These are phyloP conservation scores for Starmerella riodocensis DNA, from an alignment of 805 yeast genomes.

Conservation along the genomic window DNA sequence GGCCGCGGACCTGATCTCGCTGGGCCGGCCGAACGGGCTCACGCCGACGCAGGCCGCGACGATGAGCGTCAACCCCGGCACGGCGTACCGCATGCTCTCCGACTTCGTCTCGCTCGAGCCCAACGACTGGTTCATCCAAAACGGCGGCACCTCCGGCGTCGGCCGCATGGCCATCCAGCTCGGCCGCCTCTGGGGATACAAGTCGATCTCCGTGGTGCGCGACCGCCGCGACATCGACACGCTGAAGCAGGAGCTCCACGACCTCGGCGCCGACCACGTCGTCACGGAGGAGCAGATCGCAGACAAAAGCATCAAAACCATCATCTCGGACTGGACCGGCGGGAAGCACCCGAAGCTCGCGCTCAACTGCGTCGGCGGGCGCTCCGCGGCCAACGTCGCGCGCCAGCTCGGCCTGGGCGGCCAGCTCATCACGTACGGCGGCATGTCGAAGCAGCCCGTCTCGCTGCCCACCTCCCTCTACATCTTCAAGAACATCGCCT, in stretches of 20 bases:
- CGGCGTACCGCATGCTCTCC: slow-evolving; percentile 80
- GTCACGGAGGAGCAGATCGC: slow-evolving; percentile 77
- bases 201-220: slow-evolving; percentile 78
- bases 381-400: slow-evolving; percentile 66
- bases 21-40: slow-evolving; percentile 37
- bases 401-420: slow-evolving; percentile 68
- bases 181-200: slow-evolving; percentile 61
- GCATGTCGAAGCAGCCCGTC: slow-evolving; percentile 94
- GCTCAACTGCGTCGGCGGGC: slow-evolving; percentile 88
- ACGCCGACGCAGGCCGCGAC: slow-evolving; percentile 54
- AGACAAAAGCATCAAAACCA: slow-evolving; percentile 51
- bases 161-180: slow-evolving; percentile 85
- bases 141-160: slow-evolving; percentile 93
- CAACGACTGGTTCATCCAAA: slow-evolving; percentile 85
- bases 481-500: slow-evolving; percentile 76
- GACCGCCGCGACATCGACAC: slow-evolving; percentile 68
- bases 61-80: slow-evolving; percentile 78
- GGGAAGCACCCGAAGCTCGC: slow-evolving; percentile 55
- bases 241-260: slow-evolving; percentile 39
- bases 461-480: slow-evolving; percentile 77
- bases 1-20: slow-evolving; percentile 40
- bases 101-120: slow-evolving; percentile 47
- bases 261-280: slow-evolving; percentile 75
- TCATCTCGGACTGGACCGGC: slow-evolving; percentile 34
- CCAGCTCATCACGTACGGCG: slow-evolving; percentile 82